Conservation (phyloP, 805 yeast genomes). For the Wickerhamiella cacticola region DNA sequence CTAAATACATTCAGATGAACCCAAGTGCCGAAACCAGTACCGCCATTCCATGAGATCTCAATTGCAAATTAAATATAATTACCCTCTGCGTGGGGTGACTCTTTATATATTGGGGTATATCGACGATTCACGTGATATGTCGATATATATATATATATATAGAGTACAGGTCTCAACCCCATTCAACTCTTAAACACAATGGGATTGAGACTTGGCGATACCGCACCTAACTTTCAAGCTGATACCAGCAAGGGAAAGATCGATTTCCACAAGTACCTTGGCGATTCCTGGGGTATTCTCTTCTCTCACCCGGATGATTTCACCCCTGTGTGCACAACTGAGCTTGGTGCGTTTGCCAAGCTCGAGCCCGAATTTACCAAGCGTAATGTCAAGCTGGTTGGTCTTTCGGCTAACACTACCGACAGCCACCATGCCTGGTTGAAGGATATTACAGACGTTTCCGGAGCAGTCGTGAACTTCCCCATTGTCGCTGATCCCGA, state of each 20-base stretch:
- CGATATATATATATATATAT: not conserved
- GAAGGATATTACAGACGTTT: slow-evolving; percentile 77
- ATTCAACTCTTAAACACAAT: not conserved
- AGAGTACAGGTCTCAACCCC: no score
- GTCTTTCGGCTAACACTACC: slow-evolving; percentile 73
- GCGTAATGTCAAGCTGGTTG: slow-evolving; percentile 77
- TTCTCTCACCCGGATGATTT: slow-evolving; percentile 92
- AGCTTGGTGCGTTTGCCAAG: slow-evolving; percentile 86
- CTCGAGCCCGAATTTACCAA: slow-evolving; percentile 78
- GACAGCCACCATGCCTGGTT: slow-evolving; percentile 78
- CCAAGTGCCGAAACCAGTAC: no score
- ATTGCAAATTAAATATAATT: not conserved
- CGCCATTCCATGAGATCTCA: no score
- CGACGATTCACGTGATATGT: slow-evolving; percentile 7
- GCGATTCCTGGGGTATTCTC: slow-evolving; percentile 70
- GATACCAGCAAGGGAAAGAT: slow-evolving; percentile 70
- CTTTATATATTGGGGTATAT: not conserved
- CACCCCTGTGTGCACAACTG: slow-evolving; percentile 94
- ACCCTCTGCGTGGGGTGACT: not conserved
- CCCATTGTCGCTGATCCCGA: slow-evolving; percentile 82
- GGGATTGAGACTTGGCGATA: slow-evolving; percentile 57
- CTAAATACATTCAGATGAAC: no score
- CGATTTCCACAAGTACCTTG: slow-evolving; percentile 73
- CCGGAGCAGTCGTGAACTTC: slow-evolving; percentile 61
- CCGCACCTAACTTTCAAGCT: slow-evolving; percentile 78